A percentile compares a stretch with the other conserved stretches of the same genome.
Conservation (phyloP, 1,284 basidiomycete genomes). For the Mycocalia duriaeana region DNA sequence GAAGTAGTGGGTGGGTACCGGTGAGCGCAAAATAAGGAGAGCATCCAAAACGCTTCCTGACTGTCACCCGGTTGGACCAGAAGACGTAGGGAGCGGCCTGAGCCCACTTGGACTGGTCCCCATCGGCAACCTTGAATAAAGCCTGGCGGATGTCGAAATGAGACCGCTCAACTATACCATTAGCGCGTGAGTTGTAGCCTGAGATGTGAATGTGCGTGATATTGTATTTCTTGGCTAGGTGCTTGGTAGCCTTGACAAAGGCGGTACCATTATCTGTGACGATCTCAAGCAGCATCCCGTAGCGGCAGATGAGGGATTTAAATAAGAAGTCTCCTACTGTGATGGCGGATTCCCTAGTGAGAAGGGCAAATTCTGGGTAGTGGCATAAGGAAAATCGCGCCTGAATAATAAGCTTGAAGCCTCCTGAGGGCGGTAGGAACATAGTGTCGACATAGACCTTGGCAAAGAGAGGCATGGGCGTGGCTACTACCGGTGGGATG, state of each 20-base stretch:
- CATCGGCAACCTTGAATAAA: conserved; percentile 30
- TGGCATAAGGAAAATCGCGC: conserved; percentile 20
- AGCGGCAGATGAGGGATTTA: conserved; percentile 25
- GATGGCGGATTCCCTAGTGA: conserved; percentile 16
- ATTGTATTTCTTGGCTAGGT: conserved; percentile 25
- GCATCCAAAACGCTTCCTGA: conserved; percentile 20
- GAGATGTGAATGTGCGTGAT: conserved; percentile 37
- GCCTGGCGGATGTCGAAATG: conserved; percentile 32
- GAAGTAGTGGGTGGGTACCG: conserved; percentile 33
- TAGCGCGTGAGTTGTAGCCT: conserved; percentile 38
- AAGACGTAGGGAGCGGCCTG: conserved; percentile 23
- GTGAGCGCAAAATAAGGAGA: conserved; percentile 33
- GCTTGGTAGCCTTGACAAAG: conserved; percentile 26
- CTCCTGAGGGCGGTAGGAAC: conserved; percentile 18
- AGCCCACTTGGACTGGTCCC: conserved; percentile 27
- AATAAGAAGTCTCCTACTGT: conserved; percentile 23
- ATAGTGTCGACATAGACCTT: conserved; percentile 29
- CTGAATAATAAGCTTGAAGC: conserved; percentile 22
- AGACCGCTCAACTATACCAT: conserved; percentile 31
- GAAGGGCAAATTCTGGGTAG: conserved; percentile 19
- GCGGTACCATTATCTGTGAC: conserved; percentile 31
- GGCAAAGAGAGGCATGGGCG: conserved; percentile 23
- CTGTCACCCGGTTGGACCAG: conserved; percentile 35
- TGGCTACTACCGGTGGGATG: conserved; percentile 28
- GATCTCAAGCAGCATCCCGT: conserved; percentile 23